Percentiles rank a stretch among this genome's conserved stretches.
Evolutionary conservation across 192 early-diverging fungal genomes (phyloP).

Genomic region (Lobosporangium transversale): DNA sequence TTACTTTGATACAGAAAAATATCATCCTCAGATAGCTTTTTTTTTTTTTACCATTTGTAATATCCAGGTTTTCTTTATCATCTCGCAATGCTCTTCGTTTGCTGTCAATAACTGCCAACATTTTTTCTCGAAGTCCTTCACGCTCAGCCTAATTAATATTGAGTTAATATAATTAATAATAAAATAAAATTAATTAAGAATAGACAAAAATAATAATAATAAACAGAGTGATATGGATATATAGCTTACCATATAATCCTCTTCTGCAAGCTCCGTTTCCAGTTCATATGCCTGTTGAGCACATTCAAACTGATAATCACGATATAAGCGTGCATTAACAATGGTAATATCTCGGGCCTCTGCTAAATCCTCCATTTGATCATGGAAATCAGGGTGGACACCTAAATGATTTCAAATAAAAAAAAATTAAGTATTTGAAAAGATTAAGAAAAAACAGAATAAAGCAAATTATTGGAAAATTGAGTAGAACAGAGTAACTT

Average conservation of each 20-base stretch:
- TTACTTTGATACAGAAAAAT: too few relatives aligned
- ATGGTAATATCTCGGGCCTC: conserved; percentile 66
- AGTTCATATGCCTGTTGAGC: conserved; percentile 70
- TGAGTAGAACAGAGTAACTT: too few relatives aligned
- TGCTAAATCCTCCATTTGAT: conserved; percentile 69
- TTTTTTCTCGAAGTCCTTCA: conserved; percentile 76
- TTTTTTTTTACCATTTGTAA: conserved; percentile 63
- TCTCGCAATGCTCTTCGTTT: conserved; percentile 80
- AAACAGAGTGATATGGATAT: not conserved
- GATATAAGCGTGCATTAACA: conserved; percentile 63
- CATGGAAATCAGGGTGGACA: conserved; percentile 74
- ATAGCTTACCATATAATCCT: conserved; percentile 69
- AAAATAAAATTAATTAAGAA: not conserved
- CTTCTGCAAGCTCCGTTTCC: conserved; percentile 69
- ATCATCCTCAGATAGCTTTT: not conserved
- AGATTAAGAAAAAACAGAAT: not conserved
- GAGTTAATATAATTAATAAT: too few relatives aligned
- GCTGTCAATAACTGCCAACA: conserved; percentile 81
- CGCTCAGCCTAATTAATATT: conserved; percentile 63
- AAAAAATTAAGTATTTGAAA: not conserved
- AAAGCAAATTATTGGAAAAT: not conserved
- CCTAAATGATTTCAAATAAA: conserved; percentile 61
- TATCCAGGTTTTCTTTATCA: conserved; percentile 86
- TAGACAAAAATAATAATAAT: not conserved
- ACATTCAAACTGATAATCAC: conserved; percentile 77